These are phyloP conservation scores for Curvularia sp. DNA, from an alignment of 2,329 filamentous ascomycete genomes.

Conservation along the genomic window DNA sequence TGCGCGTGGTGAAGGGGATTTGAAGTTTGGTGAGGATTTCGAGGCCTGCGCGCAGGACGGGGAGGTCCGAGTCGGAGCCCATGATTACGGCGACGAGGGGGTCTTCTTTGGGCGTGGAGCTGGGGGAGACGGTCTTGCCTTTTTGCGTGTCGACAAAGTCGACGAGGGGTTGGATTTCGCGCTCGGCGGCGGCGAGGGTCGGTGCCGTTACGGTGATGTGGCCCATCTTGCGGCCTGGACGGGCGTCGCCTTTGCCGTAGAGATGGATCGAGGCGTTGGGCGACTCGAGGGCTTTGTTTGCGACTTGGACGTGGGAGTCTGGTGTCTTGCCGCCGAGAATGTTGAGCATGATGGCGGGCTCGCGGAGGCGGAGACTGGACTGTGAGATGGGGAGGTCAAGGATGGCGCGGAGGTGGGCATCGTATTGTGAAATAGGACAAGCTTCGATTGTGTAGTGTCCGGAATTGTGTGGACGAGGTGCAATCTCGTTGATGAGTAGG, in stretches of 20 bases:
- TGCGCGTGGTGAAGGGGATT: conserved; percentile 75
- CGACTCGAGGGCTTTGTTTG: conserved; percentile 63
- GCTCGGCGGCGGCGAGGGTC: conserved; percentile 71
- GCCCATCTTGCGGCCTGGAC: conserved; percentile 91
- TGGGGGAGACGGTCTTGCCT: conserved; percentile 40
- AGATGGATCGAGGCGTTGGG: conserved; percentile 75
- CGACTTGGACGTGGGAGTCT: conserved; percentile 69
- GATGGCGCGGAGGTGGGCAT: conserved; percentile 86
- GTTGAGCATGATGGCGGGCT: conserved; percentile 70
- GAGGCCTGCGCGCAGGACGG: conserved; percentile 69
- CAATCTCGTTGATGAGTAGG: conserved; percentile 85
- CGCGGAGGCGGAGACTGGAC: conserved; percentile 61
- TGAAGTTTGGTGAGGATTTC: conserved; percentile 71
- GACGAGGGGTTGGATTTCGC: conserved; percentile 73
- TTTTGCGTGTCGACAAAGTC: conserved; percentile 66
- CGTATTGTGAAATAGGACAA: conserved; percentile 87
- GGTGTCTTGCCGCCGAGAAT: conserved; percentile 60
- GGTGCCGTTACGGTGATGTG: conserved; percentile 83
- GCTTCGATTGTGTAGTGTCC: conserved; percentile 96
- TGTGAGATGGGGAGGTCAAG: conserved; percentile 67
- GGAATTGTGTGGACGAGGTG: conserved; percentile 84
- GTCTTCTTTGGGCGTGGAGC: conserved; percentile 25
- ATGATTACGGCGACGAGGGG: conserved; percentile 79
- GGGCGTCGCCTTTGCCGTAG: conserved; percentile 86
- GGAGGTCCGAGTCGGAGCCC: conserved; percentile 81